A percentile compares a stretch with the other conserved stretches of the same genome.
Conservation (phyloP, 768 basidiomycete species). For the Postia placenta region DNA sequence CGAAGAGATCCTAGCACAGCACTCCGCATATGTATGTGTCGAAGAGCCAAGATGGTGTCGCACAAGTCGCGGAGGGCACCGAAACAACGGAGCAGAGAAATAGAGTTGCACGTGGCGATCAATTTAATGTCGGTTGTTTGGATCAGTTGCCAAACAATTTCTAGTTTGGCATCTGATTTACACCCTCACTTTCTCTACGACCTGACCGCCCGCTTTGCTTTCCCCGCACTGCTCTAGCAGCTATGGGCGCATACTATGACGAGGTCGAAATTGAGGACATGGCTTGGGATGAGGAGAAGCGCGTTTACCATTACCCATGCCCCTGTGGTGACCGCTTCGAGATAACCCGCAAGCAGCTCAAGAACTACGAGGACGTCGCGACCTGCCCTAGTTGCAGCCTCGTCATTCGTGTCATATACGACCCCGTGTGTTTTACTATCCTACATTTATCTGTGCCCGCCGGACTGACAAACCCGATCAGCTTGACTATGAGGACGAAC, state of each 20-base stretch:
- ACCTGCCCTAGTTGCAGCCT: conserved; percentile 96
- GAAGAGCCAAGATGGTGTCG: neutral
- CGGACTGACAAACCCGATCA: conserved; percentile 21
- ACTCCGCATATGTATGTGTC: neutral
- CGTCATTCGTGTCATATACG: conserved; percentile 87
- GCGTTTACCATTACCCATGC: conserved; percentile 93
- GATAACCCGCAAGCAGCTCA: conserved; percentile 79
- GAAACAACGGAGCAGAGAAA: neutral
- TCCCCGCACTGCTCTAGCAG: neutral
- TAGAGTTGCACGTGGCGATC: no score
- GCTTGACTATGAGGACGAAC: conserved; percentile 83
- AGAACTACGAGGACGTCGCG: conserved; percentile 88
- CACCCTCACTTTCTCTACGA: neutral
- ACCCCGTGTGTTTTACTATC: conserved; percentile 63
- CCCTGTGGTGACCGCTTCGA: conserved; percentile 98
- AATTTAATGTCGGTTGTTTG: conserved; percentile 8
- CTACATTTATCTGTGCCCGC: neutral
- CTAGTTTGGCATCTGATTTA: neutral
- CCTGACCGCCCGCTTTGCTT: neutral
- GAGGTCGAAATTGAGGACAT: conserved; percentile 98
- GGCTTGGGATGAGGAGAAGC: conserved; percentile 77
- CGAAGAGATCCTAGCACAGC: no score
- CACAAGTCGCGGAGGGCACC: neutral
- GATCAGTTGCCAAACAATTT: conserved; percentile 12
- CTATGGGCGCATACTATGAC: conserved; percentile 88